Percentiles rank a stretch among this genome's conserved stretches.
phyloP scores from a whole-genome alignment of 768 basidiomycete species.

The Suillus subalutaceus region DNA sequence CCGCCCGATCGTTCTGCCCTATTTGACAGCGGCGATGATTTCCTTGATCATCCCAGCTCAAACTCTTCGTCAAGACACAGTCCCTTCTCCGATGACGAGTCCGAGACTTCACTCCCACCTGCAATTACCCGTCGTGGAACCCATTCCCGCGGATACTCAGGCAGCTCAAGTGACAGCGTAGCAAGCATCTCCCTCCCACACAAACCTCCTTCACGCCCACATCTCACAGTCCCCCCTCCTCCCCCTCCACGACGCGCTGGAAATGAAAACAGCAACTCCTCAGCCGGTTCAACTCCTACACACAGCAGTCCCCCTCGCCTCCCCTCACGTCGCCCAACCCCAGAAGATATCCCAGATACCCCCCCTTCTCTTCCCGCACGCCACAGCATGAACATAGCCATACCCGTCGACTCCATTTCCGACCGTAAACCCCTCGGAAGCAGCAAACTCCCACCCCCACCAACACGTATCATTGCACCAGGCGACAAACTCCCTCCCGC shows the following conservation, averaged over 20 bases:
- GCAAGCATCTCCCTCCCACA: conserved; percentile 16
- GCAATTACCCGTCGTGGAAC: conserved; percentile 10
- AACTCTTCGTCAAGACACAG: conserved; percentile 26
- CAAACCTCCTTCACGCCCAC: conserved; percentile 27
- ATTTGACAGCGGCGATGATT: conserved; percentile 23
- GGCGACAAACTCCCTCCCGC: conserved; percentile 73
- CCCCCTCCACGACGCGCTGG: conserved; percentile 23
- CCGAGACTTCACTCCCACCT: conserved; percentile 23
- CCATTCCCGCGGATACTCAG: conserved; percentile 18
- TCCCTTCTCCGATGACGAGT: conserved; percentile 35
- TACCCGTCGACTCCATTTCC: not conserved
- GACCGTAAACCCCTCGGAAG: conserved; percentile 32
- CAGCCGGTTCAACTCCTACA: conserved; percentile 19
- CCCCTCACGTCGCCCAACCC: conserved; percentile 36
- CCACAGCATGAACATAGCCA: conserved; percentile 30
- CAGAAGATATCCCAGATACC: conserved; percentile 13
- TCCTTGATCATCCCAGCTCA: conserved; percentile 21
- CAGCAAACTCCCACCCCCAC: conserved; percentile 66
- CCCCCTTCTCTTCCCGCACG: conserved; percentile 43
- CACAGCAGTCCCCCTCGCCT: conserved; percentile 39
- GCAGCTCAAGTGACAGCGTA: conserved; percentile 24
- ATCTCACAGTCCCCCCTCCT: conserved; percentile 20
- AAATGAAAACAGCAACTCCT: not conserved
- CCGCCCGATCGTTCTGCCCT: conserved; percentile 17
- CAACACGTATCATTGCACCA: conserved; percentile 69